phyloP scores from a whole-genome alignment of 2,329 filamentous ascomycete genomes.

The Colletotrichum tanaceti region DNA sequence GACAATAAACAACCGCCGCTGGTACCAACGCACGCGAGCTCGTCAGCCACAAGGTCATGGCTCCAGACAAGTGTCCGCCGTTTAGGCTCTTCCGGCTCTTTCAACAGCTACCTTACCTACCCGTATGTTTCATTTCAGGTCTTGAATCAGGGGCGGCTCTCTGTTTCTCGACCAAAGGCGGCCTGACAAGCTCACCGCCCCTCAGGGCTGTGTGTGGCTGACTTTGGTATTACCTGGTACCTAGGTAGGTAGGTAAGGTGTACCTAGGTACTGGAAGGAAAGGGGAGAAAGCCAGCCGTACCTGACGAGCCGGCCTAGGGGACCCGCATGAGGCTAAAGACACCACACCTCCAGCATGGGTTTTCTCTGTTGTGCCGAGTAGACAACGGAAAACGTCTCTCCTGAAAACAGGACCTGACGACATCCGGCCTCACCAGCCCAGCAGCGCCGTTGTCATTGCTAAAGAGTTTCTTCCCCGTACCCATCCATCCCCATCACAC shows the following conservation, averaged over 20 bases:
- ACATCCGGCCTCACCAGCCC: conserved; percentile 24
- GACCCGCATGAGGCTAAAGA: conserved; percentile 37
- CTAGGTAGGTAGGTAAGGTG: too few relatives aligned
- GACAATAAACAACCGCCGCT: conserved; percentile 3
- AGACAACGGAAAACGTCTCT: conserved; percentile 21
- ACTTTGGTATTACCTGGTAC: too few relatives aligned
- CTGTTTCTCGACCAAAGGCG: conserved; percentile 7
- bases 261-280: conserved; percentile 22
- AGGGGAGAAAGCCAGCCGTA: neutral
- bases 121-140: conserved; percentile 28
- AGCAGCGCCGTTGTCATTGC: conserved; percentile 20
- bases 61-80: conserved; percentile 11
- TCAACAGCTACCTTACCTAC: neutral
- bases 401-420: conserved; percentile 23
- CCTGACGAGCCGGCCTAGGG: conserved; percentile 12
- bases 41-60: conserved; percentile 18
- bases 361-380: conserved; percentile 15
- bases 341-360: conserved; percentile 32
- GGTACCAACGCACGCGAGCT: neutral
- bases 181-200: neutral
- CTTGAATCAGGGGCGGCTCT: neutral
- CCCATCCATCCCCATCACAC: neutral
- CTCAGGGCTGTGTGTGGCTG: conserved; percentile 24
- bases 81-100: conserved; percentile 21
- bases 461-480: neutral